Evolutionary conservation across 345 rosid genomes (phyloP).

Genomic region (Populus pruinosa): DNA sequence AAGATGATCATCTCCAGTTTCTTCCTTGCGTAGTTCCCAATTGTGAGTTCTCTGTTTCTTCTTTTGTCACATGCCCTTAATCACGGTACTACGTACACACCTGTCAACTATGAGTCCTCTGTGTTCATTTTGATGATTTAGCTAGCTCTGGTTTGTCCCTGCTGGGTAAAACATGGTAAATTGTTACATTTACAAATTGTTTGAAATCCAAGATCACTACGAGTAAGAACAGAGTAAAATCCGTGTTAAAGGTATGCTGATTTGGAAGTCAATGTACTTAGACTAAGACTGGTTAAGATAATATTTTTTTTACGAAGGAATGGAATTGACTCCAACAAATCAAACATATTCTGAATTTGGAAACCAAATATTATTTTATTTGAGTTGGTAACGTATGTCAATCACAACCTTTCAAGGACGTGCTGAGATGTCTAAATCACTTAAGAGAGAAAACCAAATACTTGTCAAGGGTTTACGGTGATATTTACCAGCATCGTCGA

Average conservation of each 20-base stretch:
- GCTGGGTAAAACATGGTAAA: not conserved
- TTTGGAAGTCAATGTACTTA: not conserved
- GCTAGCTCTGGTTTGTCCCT: not conserved
- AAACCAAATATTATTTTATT: not conserved
- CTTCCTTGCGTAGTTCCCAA: slow-evolving; percentile 84
- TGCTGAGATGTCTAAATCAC: not conserved
- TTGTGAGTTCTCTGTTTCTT: slow-evolving; percentile 44
- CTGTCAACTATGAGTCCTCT: not conserved
- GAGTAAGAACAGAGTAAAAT: not conserved
- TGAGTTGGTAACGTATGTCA: not conserved
- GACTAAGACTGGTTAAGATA: not conserved
- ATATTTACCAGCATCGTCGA: not conserved
- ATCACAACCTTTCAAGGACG: not conserved
- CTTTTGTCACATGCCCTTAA: not conserved
- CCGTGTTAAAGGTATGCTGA: not conserved
- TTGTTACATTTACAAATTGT: not conserved
- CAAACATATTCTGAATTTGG: not conserved
- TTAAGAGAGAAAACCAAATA: not conserved
- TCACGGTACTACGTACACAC: not conserved
- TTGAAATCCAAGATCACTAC: not conserved
- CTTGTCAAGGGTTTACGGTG: not conserved
- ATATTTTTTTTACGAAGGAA: not conserved
- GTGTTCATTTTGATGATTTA: not conserved
- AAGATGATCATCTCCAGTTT: slow-evolving; percentile 42
- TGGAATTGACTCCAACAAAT: not conserved